Base-by-base conservation (phyloP, 192 early-diverging fungal species). In the Gaertneriomyces semiglobifer region DNA sequence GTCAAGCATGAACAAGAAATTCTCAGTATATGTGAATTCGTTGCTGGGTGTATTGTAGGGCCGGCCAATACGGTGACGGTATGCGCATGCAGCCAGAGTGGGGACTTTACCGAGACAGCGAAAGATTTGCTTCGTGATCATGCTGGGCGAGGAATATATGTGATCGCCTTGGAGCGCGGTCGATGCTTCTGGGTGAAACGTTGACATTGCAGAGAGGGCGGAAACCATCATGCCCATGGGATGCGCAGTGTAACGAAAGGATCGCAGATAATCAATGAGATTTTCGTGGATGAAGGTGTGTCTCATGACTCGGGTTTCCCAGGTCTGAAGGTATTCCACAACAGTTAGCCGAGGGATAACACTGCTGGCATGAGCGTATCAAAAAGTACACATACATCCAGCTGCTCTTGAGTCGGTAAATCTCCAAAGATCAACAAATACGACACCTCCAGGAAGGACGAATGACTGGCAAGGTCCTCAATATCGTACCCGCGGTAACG, bases 1-100 rank as follows among this genome's bases (percentile, higher is more conserved):
- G 70, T 88, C 86, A 72, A 88, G 74, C 88, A 88, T 88, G 71
- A 79, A 88, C 40, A 89, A 61, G 48, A 89, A 86, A 69, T 88
- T 88, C 67, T 81, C 86, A 2, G 82, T 80, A 60, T 87, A 88
- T 25, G 69, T 70, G 20, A 87, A 69, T 8, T 77, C 77, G 57
- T 84, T 77, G 61, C 70, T 45, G 60, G 87, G 81, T n/a, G 68
- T 60, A 48, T 80, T 77, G 70, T 66, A 83, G 8, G 73, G 68
- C 19, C 81, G 74, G 10, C 87, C 87, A 57, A 86, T 83, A 8
- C 88, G 74, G 70, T 89, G 88, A 11, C 88, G 78, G 44, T 68
- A 68, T 9, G 66, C 85, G 16, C 85, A 88, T 45, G 88, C 83
- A 8, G 84, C 88, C 46, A 89, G 54, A 25, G 88, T 89, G 38